phyloP scores from a whole-genome alignment of 768 basidiomycete species.

The Cubamyces lactineus region DNA sequence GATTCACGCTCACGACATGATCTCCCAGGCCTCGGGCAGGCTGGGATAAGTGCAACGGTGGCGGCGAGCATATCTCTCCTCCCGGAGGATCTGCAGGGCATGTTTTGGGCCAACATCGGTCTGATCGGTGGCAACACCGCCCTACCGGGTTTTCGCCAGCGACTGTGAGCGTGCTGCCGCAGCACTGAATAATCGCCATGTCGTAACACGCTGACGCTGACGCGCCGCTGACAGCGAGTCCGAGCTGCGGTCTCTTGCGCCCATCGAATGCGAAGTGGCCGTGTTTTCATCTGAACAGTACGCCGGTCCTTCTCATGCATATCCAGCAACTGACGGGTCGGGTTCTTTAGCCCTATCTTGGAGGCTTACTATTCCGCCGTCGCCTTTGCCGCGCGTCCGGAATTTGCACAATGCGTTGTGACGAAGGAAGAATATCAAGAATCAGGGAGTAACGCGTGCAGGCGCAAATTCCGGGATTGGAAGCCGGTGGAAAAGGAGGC shows the following conservation, averaged over 20 bases:
- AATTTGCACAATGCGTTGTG: conserved; percentile 57
- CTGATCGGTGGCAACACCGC: conserved; percentile 83
- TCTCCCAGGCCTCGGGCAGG: conserved; percentile 70
- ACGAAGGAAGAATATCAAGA: conserved; percentile 87
- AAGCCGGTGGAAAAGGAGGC: conserved; percentile 36
- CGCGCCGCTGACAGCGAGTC: conserved; percentile 49
- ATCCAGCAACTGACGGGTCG: conserved; percentile 26
- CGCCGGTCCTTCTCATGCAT: conserved; percentile 35
- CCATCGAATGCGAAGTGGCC: conserved; percentile 75
- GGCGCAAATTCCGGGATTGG: conserved; percentile 76
- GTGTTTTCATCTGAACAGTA: conserved; percentile 78
- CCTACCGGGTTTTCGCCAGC: conserved; percentile 69
- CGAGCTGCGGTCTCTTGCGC: conserved; percentile 81
- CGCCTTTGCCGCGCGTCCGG: conserved; percentile 55
- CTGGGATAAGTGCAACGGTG: conserved; percentile 77
- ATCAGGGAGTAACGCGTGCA: conserved; percentile 72
- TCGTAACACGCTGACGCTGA: conserved; percentile 11
- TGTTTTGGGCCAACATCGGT: conserved; percentile 96
- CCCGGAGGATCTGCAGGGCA: conserved; percentile 80
- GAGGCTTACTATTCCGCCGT: conserved; percentile 67
- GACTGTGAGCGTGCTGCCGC: conserved; percentile 56
- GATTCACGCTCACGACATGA: conserved; percentile 18
- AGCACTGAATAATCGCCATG: conserved; percentile 5
- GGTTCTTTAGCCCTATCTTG: conserved; percentile 55
- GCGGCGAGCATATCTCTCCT: conserved; percentile 75